These are phyloP conservation scores for Pseudomonodictys pantanalensis DNA, from an alignment of 495 filamentous ascomycete species.

Conservation along the genomic window DNA sequence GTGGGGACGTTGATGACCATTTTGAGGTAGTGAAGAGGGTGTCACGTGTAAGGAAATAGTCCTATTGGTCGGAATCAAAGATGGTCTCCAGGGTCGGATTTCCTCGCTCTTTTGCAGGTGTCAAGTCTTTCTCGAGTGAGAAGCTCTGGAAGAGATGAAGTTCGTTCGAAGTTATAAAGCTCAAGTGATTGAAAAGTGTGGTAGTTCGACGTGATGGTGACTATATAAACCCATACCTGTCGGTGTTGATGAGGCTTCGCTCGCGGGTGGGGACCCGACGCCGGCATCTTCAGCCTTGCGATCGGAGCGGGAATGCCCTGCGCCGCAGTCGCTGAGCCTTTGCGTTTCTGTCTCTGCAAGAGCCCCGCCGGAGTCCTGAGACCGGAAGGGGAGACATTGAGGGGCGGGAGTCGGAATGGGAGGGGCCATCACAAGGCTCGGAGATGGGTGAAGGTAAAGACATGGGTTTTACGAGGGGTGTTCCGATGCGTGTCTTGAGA, in stretches of 20 bases:
- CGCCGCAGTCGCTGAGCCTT: background rate
- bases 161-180: background rate
- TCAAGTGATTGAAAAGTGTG: background rate
- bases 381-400: constrained; percentile 12
- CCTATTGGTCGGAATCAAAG: background rate
- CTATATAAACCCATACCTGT: constrained; percentile 27
- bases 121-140: constrained; percentile 2
- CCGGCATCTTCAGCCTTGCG: constrained; percentile 7
- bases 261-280: constrained; percentile 30
- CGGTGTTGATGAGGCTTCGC: background rate
- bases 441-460: background rate
- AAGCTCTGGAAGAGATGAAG: background rate
- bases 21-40: constrained; percentile 1
- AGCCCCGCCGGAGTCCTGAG: constrained; percentile 18
- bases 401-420: constrained; percentile 17
- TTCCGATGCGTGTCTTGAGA: no score
- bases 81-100: background rate
- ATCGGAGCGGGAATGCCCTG: background rate
- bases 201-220: constrained; percentile 11
- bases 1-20: constrained; percentile 39
- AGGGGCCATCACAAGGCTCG: constrained; percentile 5
- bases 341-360: background rate
- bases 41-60: constrained; percentile 8
- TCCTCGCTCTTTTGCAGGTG: background rate
- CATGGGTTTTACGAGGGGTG: no score